Conservation (phyloP, 176 grass and related monocot genomes). For the Raddia distichophylla region DNA sequence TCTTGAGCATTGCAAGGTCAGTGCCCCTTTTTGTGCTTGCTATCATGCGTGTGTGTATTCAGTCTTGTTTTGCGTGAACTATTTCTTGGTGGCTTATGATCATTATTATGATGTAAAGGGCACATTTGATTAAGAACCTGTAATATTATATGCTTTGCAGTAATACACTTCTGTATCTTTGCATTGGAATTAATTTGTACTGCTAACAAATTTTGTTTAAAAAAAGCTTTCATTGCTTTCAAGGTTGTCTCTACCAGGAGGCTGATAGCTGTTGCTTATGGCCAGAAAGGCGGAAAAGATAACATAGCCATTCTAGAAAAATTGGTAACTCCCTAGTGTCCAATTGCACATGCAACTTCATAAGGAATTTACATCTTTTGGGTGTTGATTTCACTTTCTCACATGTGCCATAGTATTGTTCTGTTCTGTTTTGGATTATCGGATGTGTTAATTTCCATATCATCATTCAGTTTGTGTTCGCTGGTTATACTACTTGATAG, state of each 20-base stretch:
- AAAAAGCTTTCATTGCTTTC: constrained; percentile 17
- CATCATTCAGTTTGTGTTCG: constrained; percentile 8
- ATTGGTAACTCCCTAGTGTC: constrained; percentile 61
- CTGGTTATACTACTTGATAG: constrained; percentile 6
- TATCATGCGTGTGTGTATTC: constrained; percentile 6
- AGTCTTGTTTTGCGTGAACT: background rate
- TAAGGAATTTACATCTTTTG: constrained; percentile 25
- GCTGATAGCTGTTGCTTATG: constrained; percentile 73
- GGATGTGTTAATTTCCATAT: background rate
- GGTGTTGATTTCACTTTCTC: constrained; percentile 33
- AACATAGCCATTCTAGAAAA: constrained; percentile 84
- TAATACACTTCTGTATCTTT: constrained; percentile 17
- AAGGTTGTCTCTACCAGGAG: constrained; percentile 82
- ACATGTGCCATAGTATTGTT: constrained; percentile 5
- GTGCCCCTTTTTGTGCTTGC: constrained; percentile 5
- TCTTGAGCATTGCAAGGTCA: constrained; percentile 95
- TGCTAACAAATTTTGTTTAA: constrained; percentile 26
- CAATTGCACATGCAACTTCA: constrained; percentile 17
- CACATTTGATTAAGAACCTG: background rate
- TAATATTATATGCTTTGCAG: constrained; percentile 23
- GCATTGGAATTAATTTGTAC: constrained; percentile 4
- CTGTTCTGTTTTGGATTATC: background rate
- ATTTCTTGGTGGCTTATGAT: background rate
- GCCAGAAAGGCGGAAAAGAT: constrained; percentile 85
- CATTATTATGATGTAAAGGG: background rate